phyloP scores from a whole-genome alignment of 2,329 filamentous ascomycete species.

The Neoarthrinium moseri region DNA sequence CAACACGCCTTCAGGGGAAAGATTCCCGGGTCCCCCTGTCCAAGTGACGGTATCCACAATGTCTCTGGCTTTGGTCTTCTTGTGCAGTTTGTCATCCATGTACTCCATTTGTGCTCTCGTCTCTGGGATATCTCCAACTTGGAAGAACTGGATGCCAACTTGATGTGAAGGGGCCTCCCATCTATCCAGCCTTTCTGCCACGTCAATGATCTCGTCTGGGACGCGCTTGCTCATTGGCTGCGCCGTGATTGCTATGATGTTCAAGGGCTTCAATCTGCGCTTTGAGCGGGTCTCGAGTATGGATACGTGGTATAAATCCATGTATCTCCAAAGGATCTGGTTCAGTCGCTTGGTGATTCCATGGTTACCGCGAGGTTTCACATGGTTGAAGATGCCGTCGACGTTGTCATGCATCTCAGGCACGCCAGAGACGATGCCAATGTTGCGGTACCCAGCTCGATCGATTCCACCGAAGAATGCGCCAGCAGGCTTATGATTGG shows the following conservation, averaged over 20 bases:
- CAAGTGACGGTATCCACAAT: conserved; percentile 75
- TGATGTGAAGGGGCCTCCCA: conserved; percentile 63
- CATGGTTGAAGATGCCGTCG: conserved; percentile 23
- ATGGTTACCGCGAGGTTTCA: conserved; percentile 19
- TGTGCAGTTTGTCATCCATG: conserved; percentile 60
- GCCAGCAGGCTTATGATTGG: conserved; percentile 52
- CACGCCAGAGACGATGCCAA: conserved; percentile 16
- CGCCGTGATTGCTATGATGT: conserved; percentile 74
- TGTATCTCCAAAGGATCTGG: conserved; percentile 14
- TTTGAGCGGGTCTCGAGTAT: not conserved
- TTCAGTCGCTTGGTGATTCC: conserved; percentile 16
- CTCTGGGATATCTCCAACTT: conserved; percentile 62
- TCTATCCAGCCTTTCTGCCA: conserved; percentile 60
- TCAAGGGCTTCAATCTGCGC: conserved; percentile 49
- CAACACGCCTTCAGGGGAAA: conserved; percentile 61
- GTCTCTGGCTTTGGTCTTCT: conserved; percentile 56
- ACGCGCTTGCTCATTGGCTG: conserved; percentile 66
- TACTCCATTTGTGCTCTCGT: conserved; percentile 56
- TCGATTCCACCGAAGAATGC: not conserved
- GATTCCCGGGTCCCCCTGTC: conserved; percentile 30
- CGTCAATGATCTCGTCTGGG: conserved; percentile 55
- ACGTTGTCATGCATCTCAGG: conserved; percentile 24
- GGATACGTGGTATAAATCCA: not conserved
- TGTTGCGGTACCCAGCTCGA: conserved; percentile 20
- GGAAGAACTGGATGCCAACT: conserved; percentile 74